Conservation (phyloP, 2,329 filamentous ascomycete genomes). For the Aureobasidium lini region DNA sequence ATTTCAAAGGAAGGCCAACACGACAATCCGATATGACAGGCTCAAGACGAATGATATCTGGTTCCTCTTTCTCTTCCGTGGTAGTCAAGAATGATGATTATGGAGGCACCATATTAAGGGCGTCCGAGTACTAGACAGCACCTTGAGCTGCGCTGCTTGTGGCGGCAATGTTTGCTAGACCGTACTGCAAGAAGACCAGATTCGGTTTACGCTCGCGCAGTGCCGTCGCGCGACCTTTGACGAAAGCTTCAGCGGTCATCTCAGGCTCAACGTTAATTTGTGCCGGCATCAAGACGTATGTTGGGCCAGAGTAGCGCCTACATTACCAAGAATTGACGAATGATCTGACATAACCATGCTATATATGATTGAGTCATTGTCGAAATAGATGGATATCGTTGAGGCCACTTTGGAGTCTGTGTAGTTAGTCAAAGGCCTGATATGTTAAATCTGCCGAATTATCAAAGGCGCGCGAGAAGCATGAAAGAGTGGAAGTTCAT, state of each 20-base stretch:
- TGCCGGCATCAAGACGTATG: neutral
- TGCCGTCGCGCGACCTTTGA: neutral
- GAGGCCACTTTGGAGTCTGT: neutral
- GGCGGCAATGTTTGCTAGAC: neutral
- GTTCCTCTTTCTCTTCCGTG: neutral
- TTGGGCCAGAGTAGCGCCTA: neutral
- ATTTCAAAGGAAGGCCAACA: neutral
- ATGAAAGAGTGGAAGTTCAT: too few species aligned
- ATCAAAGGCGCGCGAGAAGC: too few species aligned
- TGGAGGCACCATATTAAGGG: neutral
- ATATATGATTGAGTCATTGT: neutral
- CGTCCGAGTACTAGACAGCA: neutral
- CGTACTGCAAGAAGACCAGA: neutral
- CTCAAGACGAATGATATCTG: neutral
- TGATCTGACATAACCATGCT: neutral
- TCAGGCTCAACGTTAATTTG: neutral
- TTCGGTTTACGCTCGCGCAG: neutral
- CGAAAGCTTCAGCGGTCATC: neutral
- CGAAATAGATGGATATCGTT: neutral
- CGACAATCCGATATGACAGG: neutral
- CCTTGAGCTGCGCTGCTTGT: neutral
- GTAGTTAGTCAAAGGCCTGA: neutral
- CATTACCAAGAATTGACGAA: neutral
- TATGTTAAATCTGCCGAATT: too few species aligned
- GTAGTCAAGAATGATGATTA: neutral